Conservation (phyloP, 768 basidiomycete genomes). For the Pleurotus sapidus region DNA sequence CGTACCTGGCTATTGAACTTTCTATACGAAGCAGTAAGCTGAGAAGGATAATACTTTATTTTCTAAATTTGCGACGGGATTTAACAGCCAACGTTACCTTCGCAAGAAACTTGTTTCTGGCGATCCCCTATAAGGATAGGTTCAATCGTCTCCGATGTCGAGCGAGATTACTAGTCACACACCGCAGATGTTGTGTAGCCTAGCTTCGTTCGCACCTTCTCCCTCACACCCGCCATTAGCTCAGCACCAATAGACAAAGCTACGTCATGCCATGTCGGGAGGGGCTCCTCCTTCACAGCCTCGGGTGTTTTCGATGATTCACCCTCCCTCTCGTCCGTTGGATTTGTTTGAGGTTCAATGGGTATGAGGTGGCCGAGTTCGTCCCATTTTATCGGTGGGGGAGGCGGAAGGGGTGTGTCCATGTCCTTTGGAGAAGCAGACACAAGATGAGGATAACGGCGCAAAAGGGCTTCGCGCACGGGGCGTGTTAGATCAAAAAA, state of each 20-base stretch:
- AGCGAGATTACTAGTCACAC: conserved; percentile 21
- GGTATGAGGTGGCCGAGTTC: conserved; percentile 63
- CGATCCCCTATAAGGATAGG: conserved; percentile 60
- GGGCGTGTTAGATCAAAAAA: conserved; percentile 89
- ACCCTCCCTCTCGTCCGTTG: conserved; percentile 12
- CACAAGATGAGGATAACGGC: conserved; percentile 74
- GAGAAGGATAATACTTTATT: background rate
- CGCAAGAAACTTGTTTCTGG: conserved; percentile 91
- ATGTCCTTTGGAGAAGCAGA: conserved; percentile 63
- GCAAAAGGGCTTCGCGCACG: conserved; percentile 72
- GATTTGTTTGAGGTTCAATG: conserved; percentile 30
- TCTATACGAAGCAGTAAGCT: conserved; percentile 89
- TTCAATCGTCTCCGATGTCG: background rate
- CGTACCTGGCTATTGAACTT: conserved; percentile 85
- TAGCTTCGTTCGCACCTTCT: conserved; percentile 62
- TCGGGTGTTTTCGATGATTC: conserved; percentile 1
- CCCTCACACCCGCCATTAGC: conserved; percentile 73
- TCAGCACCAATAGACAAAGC: conserved; percentile 88
- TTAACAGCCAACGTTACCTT: conserved; percentile 51
- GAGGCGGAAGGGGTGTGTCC: conserved; percentile 76
- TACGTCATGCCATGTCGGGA: conserved; percentile 86
- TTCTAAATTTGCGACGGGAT: conserved; percentile 5
- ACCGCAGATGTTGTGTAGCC: conserved; percentile 96
- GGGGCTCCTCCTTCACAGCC: conserved; percentile 12
- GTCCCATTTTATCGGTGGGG: conserved; percentile 64